Evolutionary conservation across 192 early-diverging fungal genomes (phyloP), one percentile per base, ranked within the genome.

Genomic region (Glomus cerebriforme): DNA sequence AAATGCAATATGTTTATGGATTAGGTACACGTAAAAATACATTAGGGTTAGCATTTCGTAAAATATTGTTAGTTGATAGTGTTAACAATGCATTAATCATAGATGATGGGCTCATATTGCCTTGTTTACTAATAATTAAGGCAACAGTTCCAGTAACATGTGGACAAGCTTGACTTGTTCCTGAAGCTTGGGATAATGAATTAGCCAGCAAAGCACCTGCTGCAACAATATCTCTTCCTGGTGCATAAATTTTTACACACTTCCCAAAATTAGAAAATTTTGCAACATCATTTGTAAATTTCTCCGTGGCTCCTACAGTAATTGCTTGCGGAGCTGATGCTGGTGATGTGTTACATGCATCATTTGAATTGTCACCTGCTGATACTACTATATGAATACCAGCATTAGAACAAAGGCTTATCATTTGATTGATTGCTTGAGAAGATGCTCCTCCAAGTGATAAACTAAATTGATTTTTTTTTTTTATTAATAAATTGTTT

Each of bases 191-290:
- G 7, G 32, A 64, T 64, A 64, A 17, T 2, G 2, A 10, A 7
- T 54, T 7, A 29, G 15, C 81, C 80, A 35, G 7, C 7, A 8
- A 27, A 62, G 24, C 24, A 8, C 27, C 62, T 2, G 62, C 62
- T 12, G 62, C 8, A 63, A 63, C 0, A 63, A 63, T 63, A 63
- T 63, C 27, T 63, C n/a, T 29, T 63, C 92, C 96, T 17, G 98
- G 98, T 34, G 95, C 97, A 83, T 95, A 94, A 75, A 98, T 90
- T 83, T 96, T 91, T 29, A 98, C 96, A 86, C 98, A 99, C 78
- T 89, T 90, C 68, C 98, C 98, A 54, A 82, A 89, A 82, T 95
- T 93, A 5, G 95, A 94, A 86, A 95, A 94, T 79, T 82, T 82
- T n/a, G 95, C 96, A 70, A 95, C 83, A 32, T 83, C 82, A 84